phyloP scores from a whole-genome alignment of 257 asterid genomes.

The Nicotiana tomentosiformis region DNA sequence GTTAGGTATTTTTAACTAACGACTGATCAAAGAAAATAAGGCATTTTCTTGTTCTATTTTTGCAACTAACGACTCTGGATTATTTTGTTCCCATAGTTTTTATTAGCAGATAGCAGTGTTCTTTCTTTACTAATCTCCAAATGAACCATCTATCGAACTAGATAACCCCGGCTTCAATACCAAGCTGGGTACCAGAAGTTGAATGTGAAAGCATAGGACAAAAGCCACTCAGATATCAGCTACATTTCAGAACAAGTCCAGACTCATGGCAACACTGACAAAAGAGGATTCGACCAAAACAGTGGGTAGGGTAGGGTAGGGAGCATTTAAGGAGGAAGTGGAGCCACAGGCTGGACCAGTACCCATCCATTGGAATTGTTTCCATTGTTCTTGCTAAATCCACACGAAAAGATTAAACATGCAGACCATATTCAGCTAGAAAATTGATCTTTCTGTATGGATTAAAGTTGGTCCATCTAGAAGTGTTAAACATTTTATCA shows the following conservation, averaged over 20 bases:
- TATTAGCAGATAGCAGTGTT: not conserved
- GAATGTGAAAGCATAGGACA: not conserved
- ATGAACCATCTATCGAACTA: not conserved
- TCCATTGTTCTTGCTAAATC: not conserved
- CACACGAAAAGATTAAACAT: not conserved
- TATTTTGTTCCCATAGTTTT: not conserved
- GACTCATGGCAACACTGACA: not conserved
- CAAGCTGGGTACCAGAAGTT: not conserved
- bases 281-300: not conserved
- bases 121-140: not conserved
- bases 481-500: not conserved
- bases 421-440: not conserved
- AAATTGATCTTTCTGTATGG: not conserved
- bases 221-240: not conserved
- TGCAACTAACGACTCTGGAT: not conserved
- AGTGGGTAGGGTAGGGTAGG: not conserved
- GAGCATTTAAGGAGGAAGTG: not conserved
- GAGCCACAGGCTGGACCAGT: not conserved
- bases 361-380: not conserved
- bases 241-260: not conserved
- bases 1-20: not conserved
- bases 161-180: not conserved
- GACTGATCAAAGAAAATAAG: not conserved
- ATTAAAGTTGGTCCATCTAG: not conserved
- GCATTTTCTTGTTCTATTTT: not conserved